Evolutionary conservation across 352 stramenopile genomes (phyloP).

Genomic region (Pythium apleroticum): DNA sequence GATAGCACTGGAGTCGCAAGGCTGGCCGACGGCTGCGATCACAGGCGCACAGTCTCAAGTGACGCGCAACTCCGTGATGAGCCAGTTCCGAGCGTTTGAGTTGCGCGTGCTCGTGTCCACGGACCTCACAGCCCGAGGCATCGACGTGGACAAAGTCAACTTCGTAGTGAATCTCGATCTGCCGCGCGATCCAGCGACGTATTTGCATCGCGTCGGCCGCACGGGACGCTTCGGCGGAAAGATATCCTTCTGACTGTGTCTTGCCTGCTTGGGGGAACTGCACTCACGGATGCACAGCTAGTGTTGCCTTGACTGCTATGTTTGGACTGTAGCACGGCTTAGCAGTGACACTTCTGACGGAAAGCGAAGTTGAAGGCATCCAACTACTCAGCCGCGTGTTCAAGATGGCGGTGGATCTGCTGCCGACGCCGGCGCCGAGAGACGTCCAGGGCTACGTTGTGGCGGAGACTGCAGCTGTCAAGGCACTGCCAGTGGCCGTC

Average conservation of each 20-base stretch:
- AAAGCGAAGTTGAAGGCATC: conserved; percentile 51
- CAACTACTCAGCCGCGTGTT: conserved; percentile 63
- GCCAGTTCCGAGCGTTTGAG: conserved; percentile 45
- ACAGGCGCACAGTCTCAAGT: conserved; percentile 64
- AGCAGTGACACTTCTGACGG: conserved; percentile 61
- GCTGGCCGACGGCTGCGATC: conserved; percentile 65
- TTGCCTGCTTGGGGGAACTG: neutral
- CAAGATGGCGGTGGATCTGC: conserved; percentile 58
- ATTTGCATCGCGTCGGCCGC: conserved; percentile 75
- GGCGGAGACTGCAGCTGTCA: conserved; percentile 15
- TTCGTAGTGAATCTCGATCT: conserved; percentile 83
- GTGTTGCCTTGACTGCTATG: conserved; percentile 11
- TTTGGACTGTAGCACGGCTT: conserved; percentile 40
- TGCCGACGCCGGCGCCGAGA: conserved; percentile 43
- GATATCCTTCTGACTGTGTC: conserved; percentile 44
- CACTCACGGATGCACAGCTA: neutral
- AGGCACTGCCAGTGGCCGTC: conserved; percentile 10
- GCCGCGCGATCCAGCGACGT: conserved; percentile 69
- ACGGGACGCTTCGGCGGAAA: conserved; percentile 75
- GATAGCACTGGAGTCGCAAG: conserved; percentile 43
- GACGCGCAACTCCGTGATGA: conserved; percentile 64
- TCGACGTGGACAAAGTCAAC: conserved; percentile 78
- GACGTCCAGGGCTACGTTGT: conserved; percentile 47
- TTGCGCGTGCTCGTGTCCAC: conserved; percentile 75
- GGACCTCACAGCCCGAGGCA: conserved; percentile 71